These are phyloP conservation scores for Neopestalotiopsis sp. DNA, from an alignment of 2,329 filamentous ascomycete species.

Conservation along the genomic window DNA sequence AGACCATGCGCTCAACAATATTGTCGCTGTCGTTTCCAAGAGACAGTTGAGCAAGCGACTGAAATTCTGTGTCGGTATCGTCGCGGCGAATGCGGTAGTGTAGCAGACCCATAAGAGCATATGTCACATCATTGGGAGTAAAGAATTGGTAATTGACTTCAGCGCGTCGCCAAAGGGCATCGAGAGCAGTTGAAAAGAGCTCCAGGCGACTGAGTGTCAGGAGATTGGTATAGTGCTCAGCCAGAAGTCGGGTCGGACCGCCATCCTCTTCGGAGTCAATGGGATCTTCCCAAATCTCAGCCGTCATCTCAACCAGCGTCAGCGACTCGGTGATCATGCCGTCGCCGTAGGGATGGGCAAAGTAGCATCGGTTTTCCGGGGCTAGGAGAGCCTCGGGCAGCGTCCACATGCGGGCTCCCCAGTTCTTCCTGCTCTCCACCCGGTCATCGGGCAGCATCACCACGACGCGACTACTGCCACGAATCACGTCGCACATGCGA, in stretches of 20 bases:
- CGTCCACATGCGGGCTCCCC: constrained; percentile 32
- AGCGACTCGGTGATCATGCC: constrained; percentile 19
- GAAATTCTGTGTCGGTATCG: constrained; percentile 31
- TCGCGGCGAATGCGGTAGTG: constrained; percentile 30
- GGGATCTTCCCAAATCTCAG: constrained; percentile 28
- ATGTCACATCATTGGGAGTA: constrained; percentile 33
- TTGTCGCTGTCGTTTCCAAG: constrained; percentile 36
- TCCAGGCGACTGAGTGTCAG: constrained; percentile 33
- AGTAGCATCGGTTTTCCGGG: constrained; percentile 21
- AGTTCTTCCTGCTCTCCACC: constrained; percentile 22
- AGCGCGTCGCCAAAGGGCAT: constrained; percentile 26
- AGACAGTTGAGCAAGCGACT: constrained; percentile 36
- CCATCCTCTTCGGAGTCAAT: constrained; percentile 20
- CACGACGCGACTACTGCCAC: constrained; percentile 24
- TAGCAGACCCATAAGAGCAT: constrained; percentile 38
- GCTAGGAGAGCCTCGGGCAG: constrained; percentile 30
- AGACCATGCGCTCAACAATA: constrained; percentile 37
- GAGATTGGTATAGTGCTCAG: constrained; percentile 33
- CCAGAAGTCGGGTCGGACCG: constrained; percentile 26
- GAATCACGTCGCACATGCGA: constrained; percentile 31
- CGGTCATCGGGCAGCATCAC: constrained; percentile 25
- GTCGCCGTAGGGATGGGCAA: constrained; percentile 18
- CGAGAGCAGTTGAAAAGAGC: constrained; percentile 29
- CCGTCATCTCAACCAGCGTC: constrained; percentile 28
- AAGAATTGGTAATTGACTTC: constrained; percentile 18